Base-by-base conservation (phyloP, 805 yeast species). In the Peterozyma xylosa region DNA sequence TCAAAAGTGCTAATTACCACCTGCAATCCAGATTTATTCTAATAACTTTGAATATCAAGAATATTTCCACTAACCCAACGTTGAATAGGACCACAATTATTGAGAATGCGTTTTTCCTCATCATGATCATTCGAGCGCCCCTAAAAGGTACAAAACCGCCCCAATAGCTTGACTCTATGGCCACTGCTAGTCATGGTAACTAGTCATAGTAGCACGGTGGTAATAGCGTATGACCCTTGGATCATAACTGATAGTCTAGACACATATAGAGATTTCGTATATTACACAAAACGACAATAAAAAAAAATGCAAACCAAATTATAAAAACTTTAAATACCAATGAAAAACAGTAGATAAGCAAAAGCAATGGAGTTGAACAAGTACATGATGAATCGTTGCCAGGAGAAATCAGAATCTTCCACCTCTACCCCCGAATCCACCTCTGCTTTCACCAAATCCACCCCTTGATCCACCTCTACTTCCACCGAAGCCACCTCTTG, bases 401-500 rank as follows among this genome's bases (percentile, higher is more conserved):
- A 5, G 27, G 7, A 21, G 27, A 37, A 43, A 37, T 45, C 40
- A 36, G 44, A 43, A 35, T 15, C 38, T 14, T 34, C 72, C 66
- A 42, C 74, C 73, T 52, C 75, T 60, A 32, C 62, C 54, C 37
- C 68, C 59, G 35, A 62, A 60, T 9, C 74, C 70, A 46, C 79
- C 74, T 50, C 76, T 55, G 35, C 27, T 21, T 21, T 21, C 27
- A 21, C 27, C 27, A 7, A 64, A 55, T n/a, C 74, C 71, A 45
- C 70, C 61, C 37, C 64, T 34, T 13, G 34, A 55, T 33, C 78
- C 71, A 42, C 77, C 68, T 49, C 72, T 60, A 18, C 66, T 60
- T 32, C 75, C 70, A 33, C 78, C 69, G 40, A 61, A 53, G 33
- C 74, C 64, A 41, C 73, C 71, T 42, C 75, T 59, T 34, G 61